Percentiles rank a stretch among this genome's conserved stretches.
phyloP scores from a whole-genome alignment of 441 rosid genomes.

The California macrophylla region DNA sequence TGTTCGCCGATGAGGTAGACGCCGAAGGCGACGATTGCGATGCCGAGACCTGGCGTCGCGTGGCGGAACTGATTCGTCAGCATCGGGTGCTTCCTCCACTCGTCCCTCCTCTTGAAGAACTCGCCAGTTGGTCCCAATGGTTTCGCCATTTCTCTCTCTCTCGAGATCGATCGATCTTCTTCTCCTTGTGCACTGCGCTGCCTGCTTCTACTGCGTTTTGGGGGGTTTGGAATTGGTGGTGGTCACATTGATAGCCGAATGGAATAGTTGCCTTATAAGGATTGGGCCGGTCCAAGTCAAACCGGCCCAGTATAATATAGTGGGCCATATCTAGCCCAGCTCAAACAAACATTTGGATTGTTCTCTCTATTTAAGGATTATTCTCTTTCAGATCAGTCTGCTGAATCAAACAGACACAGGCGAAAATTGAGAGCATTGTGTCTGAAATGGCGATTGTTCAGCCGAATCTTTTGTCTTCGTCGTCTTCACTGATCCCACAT shows the following conservation, averaged over 20 bases:
- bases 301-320: too few species aligned
- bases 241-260: too few species aligned
- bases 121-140: slow-evolving; percentile 71
- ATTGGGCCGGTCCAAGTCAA: too few species aligned
- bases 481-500: not conserved
- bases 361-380: not conserved
- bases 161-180: not conserved
- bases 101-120: slow-evolving; percentile 85
- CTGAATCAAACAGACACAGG: not conserved
- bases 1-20: slow-evolving; percentile 80
- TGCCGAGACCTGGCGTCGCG: slow-evolving; percentile 78
- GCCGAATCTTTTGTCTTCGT: not conserved
- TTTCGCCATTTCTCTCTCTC: slow-evolving; percentile 35
- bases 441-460: slow-evolving; percentile 3
- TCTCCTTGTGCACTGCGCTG: not conserved
- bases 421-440: not conserved
- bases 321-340: not conserved
- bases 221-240: not conserved
- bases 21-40: slow-evolving; percentile 78
- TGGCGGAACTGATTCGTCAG: slow-evolving; percentile 64
- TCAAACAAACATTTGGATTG: not conserved
- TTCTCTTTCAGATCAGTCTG: not conserved
- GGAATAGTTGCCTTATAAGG: too few species aligned
- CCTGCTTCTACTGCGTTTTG: not conserved
- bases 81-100: slow-evolving; percentile 90